Evolutionary conservation across 2,329 filamentous ascomycete genomes (phyloP).

Genomic region (Colletotrichum sp.): DNA sequence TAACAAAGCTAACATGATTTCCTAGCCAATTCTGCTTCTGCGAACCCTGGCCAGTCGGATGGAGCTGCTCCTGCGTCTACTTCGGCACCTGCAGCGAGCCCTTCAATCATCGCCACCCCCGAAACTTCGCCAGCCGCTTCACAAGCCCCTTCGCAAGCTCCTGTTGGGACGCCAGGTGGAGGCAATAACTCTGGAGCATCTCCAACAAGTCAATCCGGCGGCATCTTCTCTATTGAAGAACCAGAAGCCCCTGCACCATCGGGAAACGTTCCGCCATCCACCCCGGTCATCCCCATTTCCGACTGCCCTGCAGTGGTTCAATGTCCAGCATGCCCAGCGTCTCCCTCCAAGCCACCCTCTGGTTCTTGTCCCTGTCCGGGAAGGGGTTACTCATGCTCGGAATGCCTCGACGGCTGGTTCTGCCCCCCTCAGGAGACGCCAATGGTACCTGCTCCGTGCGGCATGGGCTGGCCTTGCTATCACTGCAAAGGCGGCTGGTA

Average conservation of each 20-base stretch:
- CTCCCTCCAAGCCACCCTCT: background rate
- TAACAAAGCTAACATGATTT: background rate
- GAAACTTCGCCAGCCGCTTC: background rate
- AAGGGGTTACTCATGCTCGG: conserved; percentile 29
- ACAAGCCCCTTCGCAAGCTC: background rate
- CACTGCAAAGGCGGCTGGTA: conserved; percentile 34
- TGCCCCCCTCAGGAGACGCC: conserved; percentile 35
- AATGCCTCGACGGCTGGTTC: conserved; percentile 35
- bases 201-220: background rate
- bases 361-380: conserved; percentile 25
- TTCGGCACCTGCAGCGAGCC: background rate
- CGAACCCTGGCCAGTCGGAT: background rate
- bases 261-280: background rate
- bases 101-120: background rate
- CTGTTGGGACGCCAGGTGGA: background rate
- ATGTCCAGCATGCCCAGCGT: conserved; percentile 24
- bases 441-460: conserved; percentile 31
- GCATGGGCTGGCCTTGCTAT: conserved; percentile 34
- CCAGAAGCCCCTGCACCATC: background rate
- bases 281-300: conserved; percentile 10
- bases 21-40: background rate
- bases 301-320: conserved; percentile 12
- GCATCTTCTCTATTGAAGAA: background rate
- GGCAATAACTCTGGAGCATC: background rate
- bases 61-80: background rate